These are phyloP conservation scores for Stemphylium lycopersici DNA, from an alignment of 2,329 filamentous ascomycete genomes.

Conservation along the genomic window DNA sequence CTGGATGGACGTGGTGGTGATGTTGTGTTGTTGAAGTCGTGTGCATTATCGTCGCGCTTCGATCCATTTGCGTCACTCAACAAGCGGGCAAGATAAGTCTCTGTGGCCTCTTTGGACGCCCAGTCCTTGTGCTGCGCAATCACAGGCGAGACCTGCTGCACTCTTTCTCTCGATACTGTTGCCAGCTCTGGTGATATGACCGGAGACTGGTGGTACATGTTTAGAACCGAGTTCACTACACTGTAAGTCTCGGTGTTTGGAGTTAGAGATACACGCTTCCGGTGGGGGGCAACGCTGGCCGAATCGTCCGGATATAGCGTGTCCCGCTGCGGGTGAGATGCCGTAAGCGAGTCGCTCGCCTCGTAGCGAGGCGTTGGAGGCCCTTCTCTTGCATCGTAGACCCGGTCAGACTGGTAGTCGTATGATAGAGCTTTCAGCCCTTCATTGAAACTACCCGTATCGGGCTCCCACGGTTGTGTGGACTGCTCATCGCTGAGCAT, in stretches of 20 bases:
- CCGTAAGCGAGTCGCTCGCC: slow-evolving; percentile 42
- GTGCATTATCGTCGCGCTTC: slow-evolving; percentile 14
- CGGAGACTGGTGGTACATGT: slow-evolving; percentile 49
- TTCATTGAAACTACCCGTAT: slow-evolving; percentile 17
- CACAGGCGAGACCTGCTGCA: slow-evolving; percentile 57
- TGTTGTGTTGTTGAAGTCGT: slow-evolving; percentile 14
- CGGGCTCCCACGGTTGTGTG: slow-evolving; percentile 16
- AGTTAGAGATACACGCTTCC: slow-evolving; percentile 37
- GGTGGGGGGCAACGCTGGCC: slow-evolving; percentile 45
- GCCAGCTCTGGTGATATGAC: slow-evolving; percentile 50
- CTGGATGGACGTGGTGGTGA: slow-evolving; percentile 21
- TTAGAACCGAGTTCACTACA: slow-evolving; percentile 49
- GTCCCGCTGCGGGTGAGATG: slow-evolving; percentile 41
- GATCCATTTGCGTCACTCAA: slow-evolving; percentile 47
- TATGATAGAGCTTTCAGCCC: slow-evolving; percentile 18
- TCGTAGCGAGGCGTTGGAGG: slow-evolving; percentile 32
- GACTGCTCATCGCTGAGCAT: slow-evolving; percentile 55
- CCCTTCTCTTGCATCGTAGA: slow-evolving; percentile 15
- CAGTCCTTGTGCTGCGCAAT: slow-evolving; percentile 61
- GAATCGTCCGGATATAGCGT: slow-evolving; percentile 48
- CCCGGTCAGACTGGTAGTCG: slow-evolving; percentile 21
- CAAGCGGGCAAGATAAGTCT: slow-evolving; percentile 61
- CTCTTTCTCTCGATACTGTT: slow-evolving; percentile 48
- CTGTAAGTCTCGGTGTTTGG: slow-evolving; percentile 53
- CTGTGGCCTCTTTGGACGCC: slow-evolving; percentile 61